Percentiles rank a stretch among this genome's conserved stretches.
Evolutionary conservation across 257 asterid species (phyloP).

Genomic region (Nyctanthes arbortristis): DNA sequence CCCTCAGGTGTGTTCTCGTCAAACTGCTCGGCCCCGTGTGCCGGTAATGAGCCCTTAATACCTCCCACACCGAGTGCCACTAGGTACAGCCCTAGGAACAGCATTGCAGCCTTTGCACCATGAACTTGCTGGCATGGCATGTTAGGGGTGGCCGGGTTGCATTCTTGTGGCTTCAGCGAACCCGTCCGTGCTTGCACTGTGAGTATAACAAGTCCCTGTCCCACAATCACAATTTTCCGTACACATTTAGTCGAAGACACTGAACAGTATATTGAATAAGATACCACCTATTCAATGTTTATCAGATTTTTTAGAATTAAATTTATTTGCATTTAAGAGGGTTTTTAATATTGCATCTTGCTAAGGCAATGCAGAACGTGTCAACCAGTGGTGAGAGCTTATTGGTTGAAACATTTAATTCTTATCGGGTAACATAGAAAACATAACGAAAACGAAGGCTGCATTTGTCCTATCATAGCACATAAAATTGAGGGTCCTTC

Average conservation of each 20-base stretch:
- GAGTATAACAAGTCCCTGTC: conserved; percentile 71
- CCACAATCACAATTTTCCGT: neutral
- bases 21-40: conserved; percentile 86
- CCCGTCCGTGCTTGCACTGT: conserved; percentile 70
- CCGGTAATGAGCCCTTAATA: conserved; percentile 74
- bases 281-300: neutral
- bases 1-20: conserved; percentile 65
- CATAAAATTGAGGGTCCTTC: conserved; percentile 31
- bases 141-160: conserved; percentile 30
- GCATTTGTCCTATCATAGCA: conserved; percentile 31
- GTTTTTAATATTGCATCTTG: conserved; percentile 32
- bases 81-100: conserved; percentile 66
- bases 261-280: neutral
- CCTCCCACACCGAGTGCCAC: conserved; percentile 87
- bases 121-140: conserved; percentile 55
- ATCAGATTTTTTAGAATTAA: too few species aligned
- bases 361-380: conserved; percentile 25
- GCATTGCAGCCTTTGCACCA: conserved; percentile 73
- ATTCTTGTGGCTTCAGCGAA: conserved; percentile 63
- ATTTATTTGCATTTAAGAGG: neutral
- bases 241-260: neutral
- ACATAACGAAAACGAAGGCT: conserved; percentile 36
- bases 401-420: conserved; percentile 39
- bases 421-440: conserved; percentile 27
- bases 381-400: conserved; percentile 29